These are phyloP conservation scores for Diaporthe destruens DNA, from an alignment of 2,329 filamentous ascomycete genomes.

Conservation along the genomic window DNA sequence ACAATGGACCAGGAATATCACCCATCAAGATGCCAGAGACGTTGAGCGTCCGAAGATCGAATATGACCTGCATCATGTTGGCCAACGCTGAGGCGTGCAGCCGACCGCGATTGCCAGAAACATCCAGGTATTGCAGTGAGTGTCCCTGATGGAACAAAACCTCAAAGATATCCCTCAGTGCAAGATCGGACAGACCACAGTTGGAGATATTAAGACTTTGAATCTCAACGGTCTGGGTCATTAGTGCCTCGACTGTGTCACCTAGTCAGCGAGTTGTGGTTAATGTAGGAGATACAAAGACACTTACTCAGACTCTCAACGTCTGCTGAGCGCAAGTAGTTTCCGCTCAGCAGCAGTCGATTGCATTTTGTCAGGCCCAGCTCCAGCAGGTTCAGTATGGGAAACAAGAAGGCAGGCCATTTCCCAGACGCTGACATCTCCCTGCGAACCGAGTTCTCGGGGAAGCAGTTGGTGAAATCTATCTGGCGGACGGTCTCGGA, in stretches of 20 bases:
- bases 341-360: slow-evolving; percentile 64
- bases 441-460: slow-evolving; percentile 43
- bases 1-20: slow-evolving; percentile 58
- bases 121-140: slow-evolving; percentile 62
- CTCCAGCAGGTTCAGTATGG: slow-evolving; percentile 61
- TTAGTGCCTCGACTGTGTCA: slow-evolving; percentile 47
- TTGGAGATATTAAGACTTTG: slow-evolving; percentile 64
- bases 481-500: slow-evolving; percentile 68
- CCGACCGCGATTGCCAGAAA: slow-evolving; percentile 66
- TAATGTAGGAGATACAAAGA: not conserved
- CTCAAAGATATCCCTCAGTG: slow-evolving; percentile 62
- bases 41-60: slow-evolving; percentile 61
- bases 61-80: slow-evolving; percentile 58
- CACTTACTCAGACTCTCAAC: slow-evolving; percentile 62
- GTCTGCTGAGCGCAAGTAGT: slow-evolving; percentile 60
- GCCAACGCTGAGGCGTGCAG: slow-evolving; percentile 62
- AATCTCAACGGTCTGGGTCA: slow-evolving; percentile 53
- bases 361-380: slow-evolving; percentile 62
- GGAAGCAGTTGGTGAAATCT: slow-evolving; percentile 61
- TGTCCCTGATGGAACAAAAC: slow-evolving; percentile 59
- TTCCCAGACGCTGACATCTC: slow-evolving; percentile 32
- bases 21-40: slow-evolving; percentile 65
- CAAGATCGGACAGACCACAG: slow-evolving; percentile 64
- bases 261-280: slow-evolving; percentile 38
- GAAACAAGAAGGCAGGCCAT: slow-evolving; percentile 50